Evolutionary conservation across 345 rosid genomes (phyloP).

Genomic region (Leavenworthia alabamica): DNA sequence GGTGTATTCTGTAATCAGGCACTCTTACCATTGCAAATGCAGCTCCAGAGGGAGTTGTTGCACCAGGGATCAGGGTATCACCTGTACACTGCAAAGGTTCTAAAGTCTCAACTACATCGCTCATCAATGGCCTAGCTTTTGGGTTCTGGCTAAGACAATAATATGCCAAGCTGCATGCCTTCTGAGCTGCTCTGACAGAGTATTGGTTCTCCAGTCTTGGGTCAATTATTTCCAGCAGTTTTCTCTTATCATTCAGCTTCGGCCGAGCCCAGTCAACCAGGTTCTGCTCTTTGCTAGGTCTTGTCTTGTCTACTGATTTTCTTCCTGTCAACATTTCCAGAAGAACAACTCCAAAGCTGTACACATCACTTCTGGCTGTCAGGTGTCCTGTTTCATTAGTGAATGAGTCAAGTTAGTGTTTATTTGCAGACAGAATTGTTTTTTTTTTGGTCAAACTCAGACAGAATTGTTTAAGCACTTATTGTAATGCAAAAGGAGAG

Average conservation of each 20-base stretch:
- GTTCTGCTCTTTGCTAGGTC: constrained; percentile 94
- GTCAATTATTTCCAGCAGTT: constrained; percentile 79
- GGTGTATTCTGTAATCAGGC: constrained; percentile 52
- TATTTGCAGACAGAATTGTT: too few relatives aligned
- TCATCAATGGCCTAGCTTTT: constrained; percentile 94
- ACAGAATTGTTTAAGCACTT: not conserved
- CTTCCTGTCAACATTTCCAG: constrained; percentile 86
- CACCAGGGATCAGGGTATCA: constrained; percentile 37
- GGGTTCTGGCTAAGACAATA: constrained; percentile 95
- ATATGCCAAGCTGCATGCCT: constrained; percentile 92
- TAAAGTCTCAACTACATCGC: constrained; percentile 90
- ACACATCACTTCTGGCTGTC: constrained; percentile 92
- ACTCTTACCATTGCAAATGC: constrained; percentile 71
- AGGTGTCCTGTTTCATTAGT: constrained; percentile 65
- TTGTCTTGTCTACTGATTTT: constrained; percentile 90
- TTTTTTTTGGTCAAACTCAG: too few relatives aligned
- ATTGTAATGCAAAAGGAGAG: not conserved
- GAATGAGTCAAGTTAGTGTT: constrained; percentile 12
- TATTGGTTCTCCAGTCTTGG: constrained; percentile 84
- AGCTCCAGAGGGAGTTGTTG: constrained; percentile 28
- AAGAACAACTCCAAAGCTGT: constrained; percentile 95
- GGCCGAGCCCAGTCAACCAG: constrained; percentile 99
- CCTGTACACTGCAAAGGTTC: constrained; percentile 71
- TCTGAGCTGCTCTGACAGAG: constrained; percentile 86
- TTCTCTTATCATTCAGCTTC: constrained; percentile 86